Evolutionary conservation across 768 basidiomycete genomes (phyloP).

Genomic region (Chiua virens): DNA sequence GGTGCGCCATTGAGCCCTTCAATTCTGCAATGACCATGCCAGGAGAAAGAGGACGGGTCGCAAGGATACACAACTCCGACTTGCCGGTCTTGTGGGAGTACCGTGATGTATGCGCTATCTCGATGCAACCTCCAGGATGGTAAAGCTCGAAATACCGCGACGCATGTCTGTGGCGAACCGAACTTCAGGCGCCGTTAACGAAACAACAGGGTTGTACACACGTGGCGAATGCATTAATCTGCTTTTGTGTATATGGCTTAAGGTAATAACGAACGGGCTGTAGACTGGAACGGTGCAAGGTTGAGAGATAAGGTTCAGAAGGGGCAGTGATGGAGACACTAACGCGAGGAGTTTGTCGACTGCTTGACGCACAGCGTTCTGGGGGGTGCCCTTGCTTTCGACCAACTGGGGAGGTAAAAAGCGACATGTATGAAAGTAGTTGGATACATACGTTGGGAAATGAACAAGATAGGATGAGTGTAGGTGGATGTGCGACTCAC

Average conservation of each 20-base stretch:
- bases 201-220: constrained; percentile 47
- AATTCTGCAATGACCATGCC: constrained; percentile 81
- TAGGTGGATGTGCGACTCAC: constrained; percentile 44
- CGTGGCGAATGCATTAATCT: constrained; percentile 92
- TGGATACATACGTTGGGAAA: constrained; percentile 11
- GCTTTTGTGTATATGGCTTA: constrained; percentile 72
- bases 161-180: constrained; percentile 60
- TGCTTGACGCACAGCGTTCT: constrained; percentile 62
- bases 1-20: constrained; percentile 87
- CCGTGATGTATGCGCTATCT: constrained; percentile 86
- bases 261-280: constrained; percentile 76
- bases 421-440: constrained; percentile 24
- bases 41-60: constrained; percentile 66
- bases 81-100: constrained; percentile 88
- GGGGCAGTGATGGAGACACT: constrained; percentile 33
- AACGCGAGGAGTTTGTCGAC: constrained; percentile 80
- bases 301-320: constrained; percentile 16
- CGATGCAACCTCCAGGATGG: constrained; percentile 77
- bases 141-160: constrained; percentile 89
- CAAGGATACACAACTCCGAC: constrained; percentile 84
- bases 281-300: constrained; percentile 46
- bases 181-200: constrained; percentile 27
- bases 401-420: constrained; percentile 50
- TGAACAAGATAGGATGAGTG: constrained; percentile 31
- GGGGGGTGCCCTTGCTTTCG: constrained; percentile 50